Conservation (phyloP, 2,329 filamentous ascomycete species). For the Cordyceps javanica region DNA sequence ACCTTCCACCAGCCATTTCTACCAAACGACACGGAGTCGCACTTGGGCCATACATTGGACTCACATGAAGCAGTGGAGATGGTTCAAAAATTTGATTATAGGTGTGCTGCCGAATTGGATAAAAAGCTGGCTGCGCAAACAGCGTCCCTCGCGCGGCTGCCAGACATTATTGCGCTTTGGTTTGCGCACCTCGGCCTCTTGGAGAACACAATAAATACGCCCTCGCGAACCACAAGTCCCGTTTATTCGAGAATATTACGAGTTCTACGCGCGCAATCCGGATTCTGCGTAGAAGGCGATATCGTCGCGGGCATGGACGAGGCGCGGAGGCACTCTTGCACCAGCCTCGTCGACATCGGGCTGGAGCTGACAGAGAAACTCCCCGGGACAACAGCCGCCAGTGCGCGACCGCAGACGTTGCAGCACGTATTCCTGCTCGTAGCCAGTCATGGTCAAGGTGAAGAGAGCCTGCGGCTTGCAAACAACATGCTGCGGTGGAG, state of each 20-base stretch:
- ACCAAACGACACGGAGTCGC: no score
- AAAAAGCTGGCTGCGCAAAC: neutral
- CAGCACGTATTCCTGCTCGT: neutral
- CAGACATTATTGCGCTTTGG: constrained; percentile 5
- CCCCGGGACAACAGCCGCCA: neutral
- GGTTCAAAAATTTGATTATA: neutral
- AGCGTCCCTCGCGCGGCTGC: neutral
- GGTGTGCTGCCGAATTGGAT: neutral
- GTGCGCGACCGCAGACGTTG: neutral
- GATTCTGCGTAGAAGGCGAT: neutral
- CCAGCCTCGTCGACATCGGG: constrained; percentile 3
- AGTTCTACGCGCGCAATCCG: neutral
- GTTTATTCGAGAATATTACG: neutral
- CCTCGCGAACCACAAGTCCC: neutral
- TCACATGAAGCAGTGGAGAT: neutral
- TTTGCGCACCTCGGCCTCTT: constrained; percentile 3
- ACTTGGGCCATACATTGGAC: neutral
- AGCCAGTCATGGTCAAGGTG: neutral
- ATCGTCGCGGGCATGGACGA: constrained; percentile 10
- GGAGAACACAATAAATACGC: neutral
- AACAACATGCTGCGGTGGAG: neutral
- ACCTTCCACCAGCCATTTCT: neutral
- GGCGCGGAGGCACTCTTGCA: neutral
- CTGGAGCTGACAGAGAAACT: neutral
- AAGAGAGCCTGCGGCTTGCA: neutral